Evolutionary conservation across 768 basidiomycete species (phyloP), one percentile per base, ranked within the genome.

Genomic region (Suillus bovinus): DNA sequence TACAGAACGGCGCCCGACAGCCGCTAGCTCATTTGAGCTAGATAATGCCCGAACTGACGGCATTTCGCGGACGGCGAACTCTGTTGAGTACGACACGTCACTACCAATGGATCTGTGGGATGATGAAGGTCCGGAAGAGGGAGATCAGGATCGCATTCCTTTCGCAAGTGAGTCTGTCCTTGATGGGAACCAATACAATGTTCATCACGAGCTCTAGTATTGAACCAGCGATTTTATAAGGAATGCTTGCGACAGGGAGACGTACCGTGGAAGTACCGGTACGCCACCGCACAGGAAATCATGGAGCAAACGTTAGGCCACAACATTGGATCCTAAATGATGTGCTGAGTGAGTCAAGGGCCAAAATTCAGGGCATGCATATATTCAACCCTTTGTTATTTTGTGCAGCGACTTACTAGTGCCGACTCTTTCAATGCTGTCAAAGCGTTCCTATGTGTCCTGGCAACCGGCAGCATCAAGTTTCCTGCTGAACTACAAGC

Each of bases 281-380:
- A 76, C 39, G 66, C 73, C 36, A 75, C 73, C 34, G 57, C 68
- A 17, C 63, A 74, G n/a, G 73, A 74, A 58, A 69, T 76, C 5
- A 63, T 55, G 13, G 67, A 64, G 58, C 74, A 74, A 63, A 50
- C 20, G 5, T 39, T 56, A 10, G 10, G 14, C 14, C n/a, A n/a
- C n/a, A 27, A 56, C 7, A 20, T 20, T 20, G 16, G 11, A 11
- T 56, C 6, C 24, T 56, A 20, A 36, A 20, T 27, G 27, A 27
- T 39, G 24, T 11, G 50, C 17, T 52, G 20, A 52, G 17, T 31
- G n/a, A n/a, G 10, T 52, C 9, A 20, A 29, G 5, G 5, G 29
- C 29, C 29, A 52, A 31, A 13, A 13, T 52, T 13, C 11, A 13
- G 31, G 17, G 20, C 29, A n/a, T 52, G 20, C 2, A 11, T 33